Evolutionary conservation across 176 grass and related monocot genomes (phyloP).

Genomic region (Cocos nucifera): DNA sequence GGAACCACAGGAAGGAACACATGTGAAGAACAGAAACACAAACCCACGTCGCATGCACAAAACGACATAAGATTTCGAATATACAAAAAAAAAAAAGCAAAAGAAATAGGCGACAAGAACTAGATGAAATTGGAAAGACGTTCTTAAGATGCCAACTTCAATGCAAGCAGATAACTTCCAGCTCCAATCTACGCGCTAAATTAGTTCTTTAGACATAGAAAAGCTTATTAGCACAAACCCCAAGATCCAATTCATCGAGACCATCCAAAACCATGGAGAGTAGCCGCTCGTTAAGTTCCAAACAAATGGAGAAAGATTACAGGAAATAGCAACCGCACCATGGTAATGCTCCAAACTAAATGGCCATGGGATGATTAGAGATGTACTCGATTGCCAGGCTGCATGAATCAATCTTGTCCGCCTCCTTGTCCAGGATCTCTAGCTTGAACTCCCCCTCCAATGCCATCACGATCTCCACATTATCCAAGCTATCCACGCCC

Average conservation of each 20-base stretch:
- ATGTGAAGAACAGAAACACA: no score
- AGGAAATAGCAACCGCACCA: neutral
- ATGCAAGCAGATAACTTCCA: no score
- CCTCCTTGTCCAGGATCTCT: conserved; percentile 65
- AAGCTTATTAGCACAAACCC: neutral
- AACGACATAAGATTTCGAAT: no score
- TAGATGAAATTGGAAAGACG: no score
- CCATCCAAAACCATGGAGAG: neutral
- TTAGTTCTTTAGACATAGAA: no score
- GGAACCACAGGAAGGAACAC: no score
- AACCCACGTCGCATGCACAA: no score
- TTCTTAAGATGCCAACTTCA: no score
- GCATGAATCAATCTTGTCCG: conserved; percentile 54
- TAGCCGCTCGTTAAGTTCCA: neutral
- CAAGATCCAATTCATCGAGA: conserved; percentile 4
- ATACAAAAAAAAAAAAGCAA: no score
- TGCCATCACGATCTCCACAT: conserved; percentile 69
- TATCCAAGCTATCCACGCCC: conserved; percentile 71
- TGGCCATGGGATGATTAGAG: conserved; percentile 59
- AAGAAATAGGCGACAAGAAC: no score
- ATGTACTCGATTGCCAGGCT: conserved; percentile 65
- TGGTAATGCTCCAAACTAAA: conserved; percentile 6
- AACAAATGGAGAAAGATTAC: neutral
- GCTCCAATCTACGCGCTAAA: no score
- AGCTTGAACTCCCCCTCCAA: conserved; percentile 90